Percentiles rank a stretch among this genome's conserved stretches.
Conservation (phyloP, 371 early-diverging fungal species). For the Mucor lusitanicus region DNA sequence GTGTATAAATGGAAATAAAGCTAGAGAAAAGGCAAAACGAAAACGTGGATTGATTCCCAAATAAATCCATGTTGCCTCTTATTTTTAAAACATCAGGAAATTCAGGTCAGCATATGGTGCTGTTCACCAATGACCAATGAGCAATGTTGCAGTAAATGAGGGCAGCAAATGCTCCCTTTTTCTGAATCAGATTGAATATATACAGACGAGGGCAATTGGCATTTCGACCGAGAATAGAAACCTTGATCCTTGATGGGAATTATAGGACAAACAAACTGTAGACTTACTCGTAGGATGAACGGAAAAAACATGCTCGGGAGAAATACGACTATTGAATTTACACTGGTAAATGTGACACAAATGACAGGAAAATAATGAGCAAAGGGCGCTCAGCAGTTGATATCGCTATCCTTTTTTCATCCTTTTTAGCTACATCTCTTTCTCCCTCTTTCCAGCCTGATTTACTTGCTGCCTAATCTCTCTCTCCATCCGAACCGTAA, state of each 20-base stretch:
- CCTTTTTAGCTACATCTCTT: not conserved
- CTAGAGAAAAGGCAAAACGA: constrained; percentile 5
- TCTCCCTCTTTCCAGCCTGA: not conserved
- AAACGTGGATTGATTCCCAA: constrained; percentile 2
- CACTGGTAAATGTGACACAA: constrained; percentile 6
- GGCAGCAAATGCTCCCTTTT: no score
- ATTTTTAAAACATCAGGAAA: not conserved
- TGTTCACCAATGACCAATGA: not conserved
- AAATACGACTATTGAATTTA: not conserved
- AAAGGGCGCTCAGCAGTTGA: constrained; percentile 8
- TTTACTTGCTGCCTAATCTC: not conserved
- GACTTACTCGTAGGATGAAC: not conserved
- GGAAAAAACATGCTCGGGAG: constrained; percentile 6
- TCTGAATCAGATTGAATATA: not conserved
- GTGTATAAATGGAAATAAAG: constrained; percentile 2
- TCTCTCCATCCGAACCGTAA: not conserved
- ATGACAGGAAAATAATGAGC: constrained; percentile 9
- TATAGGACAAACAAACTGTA: not conserved
- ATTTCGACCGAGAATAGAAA: not conserved
- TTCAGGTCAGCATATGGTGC: not conserved
- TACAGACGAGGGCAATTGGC: not conserved
- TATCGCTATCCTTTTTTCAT: not conserved
- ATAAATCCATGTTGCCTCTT: not conserved
- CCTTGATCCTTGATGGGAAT: not conserved
- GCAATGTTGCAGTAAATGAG: no score